Evolutionary conservation across 768 basidiomycete genomes (phyloP).

Genomic region (Tremella yokohamensis): DNA sequence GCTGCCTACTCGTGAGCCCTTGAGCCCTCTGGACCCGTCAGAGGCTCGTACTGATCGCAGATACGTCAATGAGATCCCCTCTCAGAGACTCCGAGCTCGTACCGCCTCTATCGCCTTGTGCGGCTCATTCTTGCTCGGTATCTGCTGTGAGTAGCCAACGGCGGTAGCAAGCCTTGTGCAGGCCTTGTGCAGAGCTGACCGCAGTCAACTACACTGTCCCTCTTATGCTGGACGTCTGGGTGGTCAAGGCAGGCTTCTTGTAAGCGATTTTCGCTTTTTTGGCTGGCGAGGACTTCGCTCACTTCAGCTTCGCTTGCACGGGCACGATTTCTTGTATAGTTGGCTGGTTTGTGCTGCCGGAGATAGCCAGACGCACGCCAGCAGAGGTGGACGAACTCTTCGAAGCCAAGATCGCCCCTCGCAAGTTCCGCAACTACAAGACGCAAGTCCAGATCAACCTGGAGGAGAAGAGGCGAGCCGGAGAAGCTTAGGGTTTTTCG

Average conservation of each 20-base stretch:
- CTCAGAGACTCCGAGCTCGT: slow-evolving; percentile 22
- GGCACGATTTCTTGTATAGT: slow-evolving; percentile 9
- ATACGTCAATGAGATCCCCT: slow-evolving; percentile 28
- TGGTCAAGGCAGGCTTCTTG: slow-evolving; percentile 22
- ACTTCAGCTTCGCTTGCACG: slow-evolving; percentile 12
- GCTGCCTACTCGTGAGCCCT: slow-evolving; percentile 1
- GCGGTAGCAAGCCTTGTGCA: too few species aligned
- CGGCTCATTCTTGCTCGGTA: slow-evolving; percentile 18
- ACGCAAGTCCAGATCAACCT: slow-evolving; percentile 17
- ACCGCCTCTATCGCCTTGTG: slow-evolving; percentile 21
- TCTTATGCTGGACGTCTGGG: slow-evolving; percentile 23
- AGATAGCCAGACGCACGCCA: slow-evolving; percentile 12
- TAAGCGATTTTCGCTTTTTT: slow-evolving; percentile 9
- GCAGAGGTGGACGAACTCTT: slow-evolving; percentile 34
- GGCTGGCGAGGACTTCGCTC: neutral
- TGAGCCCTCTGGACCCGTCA: slow-evolving; percentile 7
- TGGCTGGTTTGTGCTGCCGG: slow-evolving; percentile 28
- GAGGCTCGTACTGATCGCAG: slow-evolving; percentile 25
- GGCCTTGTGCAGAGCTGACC: too few species aligned
- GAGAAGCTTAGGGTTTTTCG: too few species aligned
- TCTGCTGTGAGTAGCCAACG: neutral
- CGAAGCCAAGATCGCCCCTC: slow-evolving; percentile 9
- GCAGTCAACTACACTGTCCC: slow-evolving; percentile 23
- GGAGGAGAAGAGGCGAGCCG: slow-evolving; percentile 5
- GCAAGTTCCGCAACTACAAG: slow-evolving; percentile 14